A percentile compares a stretch with the other conserved stretches of the same genome.
phyloP scores from a whole-genome alignment of 306 rosid species.

The Vicia faba region DNA sequence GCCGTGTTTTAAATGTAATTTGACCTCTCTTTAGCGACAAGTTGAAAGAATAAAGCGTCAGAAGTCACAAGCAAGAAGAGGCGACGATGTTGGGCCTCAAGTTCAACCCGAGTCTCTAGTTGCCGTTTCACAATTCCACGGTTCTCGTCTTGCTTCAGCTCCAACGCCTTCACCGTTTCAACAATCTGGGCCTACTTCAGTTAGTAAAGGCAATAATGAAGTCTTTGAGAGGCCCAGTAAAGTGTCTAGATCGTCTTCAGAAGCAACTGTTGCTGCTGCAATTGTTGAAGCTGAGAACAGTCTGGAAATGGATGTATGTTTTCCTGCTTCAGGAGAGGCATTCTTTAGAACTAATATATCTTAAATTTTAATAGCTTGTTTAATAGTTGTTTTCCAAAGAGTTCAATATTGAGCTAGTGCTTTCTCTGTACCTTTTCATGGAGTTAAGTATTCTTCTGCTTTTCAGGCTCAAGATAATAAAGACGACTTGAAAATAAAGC shows the following conservation, averaged over 20 bases:
- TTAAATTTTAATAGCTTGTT: constrained; percentile 10
- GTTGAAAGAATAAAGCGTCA: constrained; percentile 87
- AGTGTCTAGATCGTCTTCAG: constrained; percentile 59
- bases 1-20: constrained; percentile 18
- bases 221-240: constrained; percentile 46
- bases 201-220: constrained; percentile 40
- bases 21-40: constrained; percentile 59
- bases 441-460: constrained; percentile 15
- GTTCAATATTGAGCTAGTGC: constrained; percentile 5
- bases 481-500: constrained; percentile 77
- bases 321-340: constrained; percentile 50
- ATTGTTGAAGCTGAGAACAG: constrained; percentile 86
- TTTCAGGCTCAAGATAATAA: constrained; percentile 70
- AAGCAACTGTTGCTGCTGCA: constrained; percentile 75
- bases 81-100: constrained; percentile 79
- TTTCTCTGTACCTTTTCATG: constrained; percentile 11
- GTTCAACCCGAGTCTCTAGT: constrained; percentile 75
- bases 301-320: constrained; percentile 84
- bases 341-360: constrained; percentile 46
- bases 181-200: constrained; percentile 42
- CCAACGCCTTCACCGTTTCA: constrained; percentile 76
- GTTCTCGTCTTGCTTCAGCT: constrained; percentile 97
- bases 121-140: constrained; percentile 70
- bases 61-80: constrained; percentile 76
- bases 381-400: constrained; percentile 1